Conservation (phyloP, 371 early-diverging fungal genomes). For the Coemansia sp. region DNA sequence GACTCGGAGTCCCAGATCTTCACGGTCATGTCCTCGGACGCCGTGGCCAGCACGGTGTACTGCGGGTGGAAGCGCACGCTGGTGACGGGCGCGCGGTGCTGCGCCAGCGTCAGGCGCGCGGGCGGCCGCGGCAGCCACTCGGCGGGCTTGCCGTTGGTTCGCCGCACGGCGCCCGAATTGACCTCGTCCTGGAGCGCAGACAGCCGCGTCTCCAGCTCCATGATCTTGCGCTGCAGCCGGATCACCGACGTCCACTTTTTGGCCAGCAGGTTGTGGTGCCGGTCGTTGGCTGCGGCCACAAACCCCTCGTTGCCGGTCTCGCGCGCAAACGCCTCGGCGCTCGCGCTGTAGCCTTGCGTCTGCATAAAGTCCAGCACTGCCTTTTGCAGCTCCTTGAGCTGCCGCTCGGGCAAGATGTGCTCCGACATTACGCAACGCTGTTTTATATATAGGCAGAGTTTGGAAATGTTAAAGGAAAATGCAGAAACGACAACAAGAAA, state of each 20-base stretch:
- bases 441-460: not conserved
- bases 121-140: slow-evolving; percentile 86
- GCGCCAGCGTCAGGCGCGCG: slow-evolving; percentile 67
- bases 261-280: slow-evolving; percentile 82
- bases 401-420: slow-evolving; percentile 66
- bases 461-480: slow-evolving; percentile 1
- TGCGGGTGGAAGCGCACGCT: slow-evolving; percentile 86
- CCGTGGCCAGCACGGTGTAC: slow-evolving; percentile 78
- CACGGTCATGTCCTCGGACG: slow-evolving; percentile 88
- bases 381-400: slow-evolving; percentile 75
- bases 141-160: slow-evolving; percentile 28
- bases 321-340: slow-evolving; percentile 66
- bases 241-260: slow-evolving; percentile 95
- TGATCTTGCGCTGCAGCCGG: slow-evolving; percentile 89
- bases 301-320: slow-evolving; percentile 76
- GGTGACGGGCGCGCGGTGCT: slow-evolving; percentile 82
- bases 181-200: slow-evolving; percentile 76
- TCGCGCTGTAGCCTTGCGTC: slow-evolving; percentile 66
- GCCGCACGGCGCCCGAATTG: slow-evolving; percentile 62
- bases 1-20: slow-evolving; percentile 90
- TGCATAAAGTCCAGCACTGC: slow-evolving; percentile 85
- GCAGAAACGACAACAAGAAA: not conserved
- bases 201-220: slow-evolving; percentile 83
- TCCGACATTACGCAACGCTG: slow-evolving; percentile 14
- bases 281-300: slow-evolving; percentile 70